phyloP scores from a whole-genome alignment of 306 rosid species.

The Begonia loranthoides region DNA sequence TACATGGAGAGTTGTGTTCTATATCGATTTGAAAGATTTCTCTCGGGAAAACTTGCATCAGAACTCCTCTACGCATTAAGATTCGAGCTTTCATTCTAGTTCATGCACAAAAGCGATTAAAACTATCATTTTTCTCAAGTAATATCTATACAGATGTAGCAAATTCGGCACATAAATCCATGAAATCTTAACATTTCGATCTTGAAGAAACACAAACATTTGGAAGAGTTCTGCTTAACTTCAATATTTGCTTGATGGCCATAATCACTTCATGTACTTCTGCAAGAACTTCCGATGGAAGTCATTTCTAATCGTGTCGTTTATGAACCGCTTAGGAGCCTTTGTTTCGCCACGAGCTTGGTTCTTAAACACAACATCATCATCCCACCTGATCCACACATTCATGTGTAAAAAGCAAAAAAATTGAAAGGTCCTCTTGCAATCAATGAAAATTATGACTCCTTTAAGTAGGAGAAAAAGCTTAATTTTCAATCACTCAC shows the following conservation, averaged over 20 bases:
- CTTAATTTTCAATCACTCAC: slow-evolving; percentile 13
- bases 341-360: slow-evolving; percentile 92
- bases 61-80: no score
- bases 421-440: not conserved
- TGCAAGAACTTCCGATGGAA: slow-evolving; percentile 89
- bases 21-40: no score
- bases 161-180: no score
- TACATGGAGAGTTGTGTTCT: no score
- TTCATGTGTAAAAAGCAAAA: not conserved
- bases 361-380: slow-evolving; percentile 85
- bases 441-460: no score
- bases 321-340: slow-evolving; percentile 76
- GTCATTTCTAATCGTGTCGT: slow-evolving; percentile 87
- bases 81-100: no score
- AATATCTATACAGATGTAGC: no score
- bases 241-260: not conserved
- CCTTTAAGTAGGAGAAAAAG: not conserved
- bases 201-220: no score
- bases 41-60: no score
- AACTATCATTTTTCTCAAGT: no score
- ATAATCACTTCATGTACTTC: slow-evolving; percentile 66
- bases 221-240: not conserved
- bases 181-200: no score
- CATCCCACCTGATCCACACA: slow-evolving; percentile 56
- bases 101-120: no score